phyloP scores from a whole-genome alignment of 148 eudicot species.

The Vaccinium macrocarpon region DNA sequence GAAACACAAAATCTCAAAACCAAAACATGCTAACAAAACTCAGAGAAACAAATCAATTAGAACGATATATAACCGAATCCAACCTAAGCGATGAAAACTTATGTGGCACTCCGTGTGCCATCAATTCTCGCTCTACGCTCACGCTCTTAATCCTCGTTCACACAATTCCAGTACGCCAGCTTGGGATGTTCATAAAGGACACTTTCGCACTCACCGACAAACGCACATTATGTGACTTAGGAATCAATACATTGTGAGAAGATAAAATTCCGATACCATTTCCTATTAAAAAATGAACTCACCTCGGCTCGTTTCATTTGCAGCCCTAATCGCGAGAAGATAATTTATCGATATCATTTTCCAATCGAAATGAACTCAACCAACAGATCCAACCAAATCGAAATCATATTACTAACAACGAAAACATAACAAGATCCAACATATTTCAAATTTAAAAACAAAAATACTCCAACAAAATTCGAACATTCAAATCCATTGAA shows the following conservation, averaged over 20 bases:
- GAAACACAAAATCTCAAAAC: neutral
- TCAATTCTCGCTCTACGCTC: no score
- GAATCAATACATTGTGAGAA: neutral
- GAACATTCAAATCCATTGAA: neutral
- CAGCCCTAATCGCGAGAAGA: no score
- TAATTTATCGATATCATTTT: neutral
- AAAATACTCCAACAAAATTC: neutral
- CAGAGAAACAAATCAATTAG: neutral
- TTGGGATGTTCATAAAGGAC: no score
- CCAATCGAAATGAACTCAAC: neutral
- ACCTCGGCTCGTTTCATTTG: no score
- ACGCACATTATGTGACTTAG: no score
- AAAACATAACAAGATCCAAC: neutral
- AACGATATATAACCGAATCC: neutral
- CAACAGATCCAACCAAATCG: neutral
- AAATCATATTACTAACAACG: neutral
- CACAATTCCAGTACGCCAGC: no score
- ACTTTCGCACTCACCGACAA: no score
- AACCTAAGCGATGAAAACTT: no score
- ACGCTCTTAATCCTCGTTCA: no score
- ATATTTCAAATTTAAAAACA: neutral
- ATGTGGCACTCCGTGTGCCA: no score
- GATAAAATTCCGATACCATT: neutral
- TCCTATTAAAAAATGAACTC: neutral
- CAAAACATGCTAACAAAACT: neutral